Evolutionary conservation across 306 rosid species (phyloP).

Genomic region (Citrullus amarus): DNA sequence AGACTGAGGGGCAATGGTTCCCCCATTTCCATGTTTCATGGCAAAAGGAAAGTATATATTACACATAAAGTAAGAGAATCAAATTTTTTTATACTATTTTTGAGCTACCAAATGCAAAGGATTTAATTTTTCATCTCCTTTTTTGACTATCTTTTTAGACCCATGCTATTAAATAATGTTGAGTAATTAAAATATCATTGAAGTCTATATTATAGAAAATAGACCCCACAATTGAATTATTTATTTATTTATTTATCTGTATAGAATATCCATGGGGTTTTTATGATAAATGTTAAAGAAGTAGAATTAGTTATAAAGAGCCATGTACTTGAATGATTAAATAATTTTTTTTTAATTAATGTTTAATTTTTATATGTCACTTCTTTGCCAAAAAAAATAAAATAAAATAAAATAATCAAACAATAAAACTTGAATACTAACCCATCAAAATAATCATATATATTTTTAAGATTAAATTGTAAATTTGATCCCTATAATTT

Average conservation of each 20-base stretch:
- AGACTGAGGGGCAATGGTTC: not conserved
- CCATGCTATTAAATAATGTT: not conserved
- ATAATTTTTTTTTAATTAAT: not conserved
- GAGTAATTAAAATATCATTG: not conserved
- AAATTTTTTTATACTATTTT: not conserved
- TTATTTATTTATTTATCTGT: not conserved
- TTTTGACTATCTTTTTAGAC: not conserved
- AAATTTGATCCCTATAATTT: too few species aligned
- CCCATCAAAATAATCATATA: too few species aligned
- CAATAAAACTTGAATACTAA: too few species aligned
- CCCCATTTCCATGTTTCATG: conserved; percentile 5
- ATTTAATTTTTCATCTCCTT: not conserved
- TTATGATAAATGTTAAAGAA: not conserved
- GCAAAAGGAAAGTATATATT: not conserved
- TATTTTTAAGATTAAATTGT: too few species aligned
- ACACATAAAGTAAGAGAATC: conserved; percentile 1
- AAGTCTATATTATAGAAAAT: not conserved
- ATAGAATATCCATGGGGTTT: not conserved
- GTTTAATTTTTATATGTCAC: not conserved
- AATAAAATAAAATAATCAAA: not conserved
- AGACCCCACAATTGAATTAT: not conserved
- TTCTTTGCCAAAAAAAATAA: not conserved
- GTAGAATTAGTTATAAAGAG: not conserved
- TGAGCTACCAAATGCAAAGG: not conserved
- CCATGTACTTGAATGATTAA: not conserved